These are phyloP conservation scores for Aspergillus homomorphus DNA, from an alignment of 495 filamentous ascomycete species.

Conservation along the genomic window DNA sequence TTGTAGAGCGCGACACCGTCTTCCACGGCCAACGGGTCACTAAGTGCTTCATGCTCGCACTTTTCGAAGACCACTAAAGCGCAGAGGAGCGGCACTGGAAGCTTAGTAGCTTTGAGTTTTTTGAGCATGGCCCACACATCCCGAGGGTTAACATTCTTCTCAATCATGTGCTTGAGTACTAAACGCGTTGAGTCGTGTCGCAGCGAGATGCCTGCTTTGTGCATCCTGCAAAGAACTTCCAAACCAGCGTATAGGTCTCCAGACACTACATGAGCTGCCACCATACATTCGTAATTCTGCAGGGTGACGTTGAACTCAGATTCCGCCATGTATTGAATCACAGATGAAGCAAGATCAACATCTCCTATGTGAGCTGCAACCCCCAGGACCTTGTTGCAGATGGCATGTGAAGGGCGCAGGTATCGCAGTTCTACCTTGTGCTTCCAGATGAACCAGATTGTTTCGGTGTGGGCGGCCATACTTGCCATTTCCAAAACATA, in stretches of 20 bases:
- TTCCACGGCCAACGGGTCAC: constrained; percentile 31
- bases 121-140: constrained; percentile 54
- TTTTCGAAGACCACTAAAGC: constrained; percentile 33
- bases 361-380: constrained; percentile 66
- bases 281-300: constrained; percentile 74
- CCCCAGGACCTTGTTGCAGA: constrained; percentile 62
- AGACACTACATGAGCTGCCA: constrained; percentile 61
- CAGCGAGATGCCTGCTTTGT: constrained; percentile 51
- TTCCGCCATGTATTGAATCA: constrained; percentile 38
- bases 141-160: constrained; percentile 26
- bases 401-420: constrained; percentile 62
- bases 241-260: constrained; percentile 56
- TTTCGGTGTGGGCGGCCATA: constrained; percentile 48
- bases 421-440: constrained; percentile 53
- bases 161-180: constrained; percentile 49
- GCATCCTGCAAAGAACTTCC: constrained; percentile 66
- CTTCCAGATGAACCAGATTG: constrained; percentile 62
- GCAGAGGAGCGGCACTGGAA: constrained; percentile 30
- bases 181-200: constrained; percentile 53
- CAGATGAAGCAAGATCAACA: constrained; percentile 49
- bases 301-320: constrained; percentile 50
- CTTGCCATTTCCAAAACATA: constrained; percentile 69
- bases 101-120: constrained; percentile 37
- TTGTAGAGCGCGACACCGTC: constrained; percentile 69
- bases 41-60: constrained; percentile 27